Conservation (phyloP, 495 filamentous ascomycete genomes). For the Amorphotheca resinae region DNA sequence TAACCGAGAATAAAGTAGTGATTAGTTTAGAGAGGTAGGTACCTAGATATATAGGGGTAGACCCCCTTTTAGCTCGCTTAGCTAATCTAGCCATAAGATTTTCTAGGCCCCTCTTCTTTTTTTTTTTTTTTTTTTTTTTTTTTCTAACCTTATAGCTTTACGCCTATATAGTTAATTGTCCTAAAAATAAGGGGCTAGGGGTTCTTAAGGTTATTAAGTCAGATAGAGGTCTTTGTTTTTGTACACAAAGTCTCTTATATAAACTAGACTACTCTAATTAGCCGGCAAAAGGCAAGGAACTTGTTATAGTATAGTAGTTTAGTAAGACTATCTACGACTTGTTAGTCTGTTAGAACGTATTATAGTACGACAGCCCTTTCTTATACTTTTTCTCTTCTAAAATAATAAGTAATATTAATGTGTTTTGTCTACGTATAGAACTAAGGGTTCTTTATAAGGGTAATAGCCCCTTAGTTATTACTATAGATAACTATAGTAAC, state of each 20-base stretch:
- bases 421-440: constrained; percentile 2
- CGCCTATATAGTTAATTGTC: neutral
- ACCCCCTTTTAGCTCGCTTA: neutral
- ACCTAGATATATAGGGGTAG: neutral
- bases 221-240: too few species aligned
- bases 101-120: too few species aligned
- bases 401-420: neutral
- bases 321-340: constrained; percentile 2
- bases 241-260: neutral
- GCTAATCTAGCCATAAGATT: too few species aligned
- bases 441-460: neutral
- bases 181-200: neutral
- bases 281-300: neutral
- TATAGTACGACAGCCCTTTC: neutral
- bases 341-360: neutral
- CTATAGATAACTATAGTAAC: constrained; percentile 1
- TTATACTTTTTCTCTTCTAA: neutral
- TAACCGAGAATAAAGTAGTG: neutral
- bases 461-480: constrained; percentile 3
- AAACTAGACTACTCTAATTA: neutral
- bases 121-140: too few species aligned
- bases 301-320: neutral
- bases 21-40: neutral
- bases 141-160: too few species aligned
- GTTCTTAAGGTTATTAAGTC: neutral